Evolutionary conservation across 1,139 yeast genomes (phyloP).

Genomic region (Debaryomyces sp.): DNA sequence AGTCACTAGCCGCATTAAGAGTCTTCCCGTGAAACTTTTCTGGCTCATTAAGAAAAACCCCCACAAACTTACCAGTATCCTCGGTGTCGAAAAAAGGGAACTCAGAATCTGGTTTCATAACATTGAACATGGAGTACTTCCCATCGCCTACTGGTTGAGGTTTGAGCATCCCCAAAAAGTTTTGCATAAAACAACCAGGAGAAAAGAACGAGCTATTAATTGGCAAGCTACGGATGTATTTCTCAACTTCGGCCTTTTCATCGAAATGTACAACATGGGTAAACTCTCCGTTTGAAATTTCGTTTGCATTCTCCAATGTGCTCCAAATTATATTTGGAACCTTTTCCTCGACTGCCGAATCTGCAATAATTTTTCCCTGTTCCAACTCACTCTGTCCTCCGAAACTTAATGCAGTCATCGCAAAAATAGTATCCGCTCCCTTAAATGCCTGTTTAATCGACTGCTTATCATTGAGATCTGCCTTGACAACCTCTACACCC

Average conservation of each 20-base stretch:
- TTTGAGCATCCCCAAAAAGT: neutral
- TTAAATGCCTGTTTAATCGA: constrained; percentile 8
- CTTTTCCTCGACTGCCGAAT: constrained; percentile 6
- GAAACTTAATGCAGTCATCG: constrained; percentile 4
- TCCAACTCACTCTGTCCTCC: neutral
- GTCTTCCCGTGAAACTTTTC: constrained; percentile 5
- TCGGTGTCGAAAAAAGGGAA: neutral
- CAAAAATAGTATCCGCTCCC: constrained; percentile 10
- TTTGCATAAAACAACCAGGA: constrained; percentile 10
- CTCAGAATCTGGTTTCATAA: neutral
- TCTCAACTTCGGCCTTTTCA: constrained; percentile 8
- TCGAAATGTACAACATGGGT: neutral
- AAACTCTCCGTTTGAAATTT: constrained; percentile 4
- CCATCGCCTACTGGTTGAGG: constrained; percentile 5
- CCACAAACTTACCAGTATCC: constrained; percentile 8
- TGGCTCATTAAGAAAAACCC: constrained; percentile 5
- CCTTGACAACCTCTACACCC: constrained; percentile 14
- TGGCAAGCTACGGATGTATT: constrained; percentile 7
- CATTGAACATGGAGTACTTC: neutral
- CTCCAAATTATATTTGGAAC: constrained; percentile 9
- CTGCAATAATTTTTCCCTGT: constrained; percentile 9
- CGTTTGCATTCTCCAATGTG: constrained; percentile 2
- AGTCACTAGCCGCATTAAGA: neutral
- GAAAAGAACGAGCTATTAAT: constrained; percentile 7
- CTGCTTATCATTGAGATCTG: constrained; percentile 6